Evolutionary conservation across 75 land plant genomes (phyloP), one percentile per base, ranked within the genome.

Genomic region (Pinus taeda): DNA sequence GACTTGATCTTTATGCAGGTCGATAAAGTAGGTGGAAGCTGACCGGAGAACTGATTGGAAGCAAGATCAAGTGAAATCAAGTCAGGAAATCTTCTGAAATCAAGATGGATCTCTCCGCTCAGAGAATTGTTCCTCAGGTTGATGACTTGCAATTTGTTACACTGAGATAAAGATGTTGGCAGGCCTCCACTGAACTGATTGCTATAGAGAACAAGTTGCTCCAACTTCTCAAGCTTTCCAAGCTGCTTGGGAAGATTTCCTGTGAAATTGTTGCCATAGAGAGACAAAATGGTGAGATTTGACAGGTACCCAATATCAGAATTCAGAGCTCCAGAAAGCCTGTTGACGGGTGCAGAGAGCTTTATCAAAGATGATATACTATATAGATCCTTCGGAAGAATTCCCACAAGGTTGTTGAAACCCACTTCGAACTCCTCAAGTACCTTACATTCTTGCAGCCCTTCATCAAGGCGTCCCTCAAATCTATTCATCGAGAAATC

Each of bases 401-500:
- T 11, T 4, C 90, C 92, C 1, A 78, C 29, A 0, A 90, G 79
- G 14, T 63, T 74, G 65, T 90, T 90, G 59, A 70, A 78, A 49
- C 90, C 90, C 17, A 82, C 84, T 18, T 80, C 71, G 15, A 90
- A 60, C 45, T 75, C 63, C 69, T 81, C 63, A n/a, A 90, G 76
- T 6, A 67, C 60, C 13, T 61, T 75, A 71, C 90, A 90, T 2
- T 60, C 36, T 12, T 84, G 84, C 15, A 87, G 57, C 71, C 79
- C 85, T 77, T 14, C 15, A 3, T 8, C 71, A 37, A 79, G 74
- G 21, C 59, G 8, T 21, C 91, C 87, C 15, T 74, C 69, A 73
- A 93, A 83, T 9, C 65, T 42, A 60, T 93, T 93, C 79, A 37
- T 1, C 18, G 88, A 88, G 55, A 93, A 75, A 80, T 87, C 91